Conservation (phyloP, 2,329 filamentous ascomycete species). For the Botrytis tulipae region DNA sequence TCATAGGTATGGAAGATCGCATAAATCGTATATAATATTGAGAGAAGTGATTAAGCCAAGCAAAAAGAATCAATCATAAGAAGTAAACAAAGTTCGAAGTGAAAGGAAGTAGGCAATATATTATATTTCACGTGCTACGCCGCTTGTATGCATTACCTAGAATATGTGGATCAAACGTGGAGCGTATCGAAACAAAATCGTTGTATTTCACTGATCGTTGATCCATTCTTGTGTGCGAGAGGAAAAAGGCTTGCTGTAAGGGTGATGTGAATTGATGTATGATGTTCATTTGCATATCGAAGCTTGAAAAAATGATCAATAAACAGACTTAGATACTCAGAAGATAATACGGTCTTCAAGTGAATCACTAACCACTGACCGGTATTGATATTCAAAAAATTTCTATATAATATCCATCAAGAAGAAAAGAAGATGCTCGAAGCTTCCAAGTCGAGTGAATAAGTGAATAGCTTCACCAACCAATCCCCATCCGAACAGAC, state of each 20-base stretch:
- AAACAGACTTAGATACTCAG: background rate
- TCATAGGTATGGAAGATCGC: background rate
- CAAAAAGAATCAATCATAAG: background rate
- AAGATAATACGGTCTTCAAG: background rate
- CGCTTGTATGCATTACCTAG: background rate
- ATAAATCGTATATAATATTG: background rate
- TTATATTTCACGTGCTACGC: background rate
- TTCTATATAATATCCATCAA: background rate
- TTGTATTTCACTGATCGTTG: background rate
- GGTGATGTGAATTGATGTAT: background rate
- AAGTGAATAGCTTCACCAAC: slow-evolving; percentile 11
- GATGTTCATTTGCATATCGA: background rate
- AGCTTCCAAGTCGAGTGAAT: background rate
- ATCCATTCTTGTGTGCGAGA: background rate
- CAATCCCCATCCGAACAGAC: background rate
- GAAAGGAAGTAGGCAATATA: too few relatives aligned
- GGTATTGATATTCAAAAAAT: background rate
- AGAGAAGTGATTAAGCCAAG: background rate
- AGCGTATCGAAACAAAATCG: background rate
- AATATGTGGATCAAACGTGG: background rate
- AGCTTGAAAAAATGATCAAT: background rate
- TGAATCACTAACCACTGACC: background rate
- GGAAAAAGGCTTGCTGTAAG: background rate
- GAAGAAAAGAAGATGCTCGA: background rate
- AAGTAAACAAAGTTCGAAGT: background rate